Evolutionary conservation across 129 eudicot species (phyloP).

Genomic region (Heracleum sosnowskyi): DNA sequence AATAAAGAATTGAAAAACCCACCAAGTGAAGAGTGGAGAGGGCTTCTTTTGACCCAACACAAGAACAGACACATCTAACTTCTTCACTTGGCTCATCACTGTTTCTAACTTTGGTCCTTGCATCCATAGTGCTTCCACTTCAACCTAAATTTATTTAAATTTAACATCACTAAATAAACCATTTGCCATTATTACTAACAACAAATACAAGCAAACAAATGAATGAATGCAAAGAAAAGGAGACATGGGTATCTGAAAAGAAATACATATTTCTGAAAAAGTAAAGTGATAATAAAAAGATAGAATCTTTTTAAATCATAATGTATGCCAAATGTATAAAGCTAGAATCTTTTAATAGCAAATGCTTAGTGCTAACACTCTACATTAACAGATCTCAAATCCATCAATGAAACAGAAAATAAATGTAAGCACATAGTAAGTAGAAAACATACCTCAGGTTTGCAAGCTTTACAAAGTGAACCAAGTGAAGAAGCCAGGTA

Average conservation of each 20-base stretch:
- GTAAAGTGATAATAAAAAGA: background rate
- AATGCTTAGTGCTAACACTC: background rate
- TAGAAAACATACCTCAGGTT: slow-evolving; percentile 53
- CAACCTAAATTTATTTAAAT: slow-evolving; percentile 33
- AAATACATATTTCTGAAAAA: background rate
- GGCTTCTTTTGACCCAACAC: slow-evolving; percentile 77
- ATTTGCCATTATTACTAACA: background rate
- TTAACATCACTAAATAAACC: background rate
- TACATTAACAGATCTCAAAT: slow-evolving; percentile 1
- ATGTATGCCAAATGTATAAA: background rate
- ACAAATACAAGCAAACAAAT: background rate
- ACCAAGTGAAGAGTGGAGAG: slow-evolving; percentile 58
- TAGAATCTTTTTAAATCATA: background rate
- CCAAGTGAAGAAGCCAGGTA: slow-evolving; percentile 57
- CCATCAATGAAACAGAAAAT: background rate
- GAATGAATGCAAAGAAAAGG: background rate
- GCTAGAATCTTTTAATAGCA: background rate
- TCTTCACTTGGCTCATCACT: slow-evolving; percentile 95
- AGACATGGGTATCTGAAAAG: background rate
- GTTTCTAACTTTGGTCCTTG: slow-evolving; percentile 81
- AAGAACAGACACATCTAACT: slow-evolving; percentile 85
- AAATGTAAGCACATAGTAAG: background rate
- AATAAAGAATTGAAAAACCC: slow-evolving; percentile 9
- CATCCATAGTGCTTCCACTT: slow-evolving; percentile 83
- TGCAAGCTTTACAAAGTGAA: slow-evolving; percentile 75